Conservation (phyloP, 2,329 filamentous ascomycete genomes). For the Zelopaecilomyces penicillatus region DNA sequence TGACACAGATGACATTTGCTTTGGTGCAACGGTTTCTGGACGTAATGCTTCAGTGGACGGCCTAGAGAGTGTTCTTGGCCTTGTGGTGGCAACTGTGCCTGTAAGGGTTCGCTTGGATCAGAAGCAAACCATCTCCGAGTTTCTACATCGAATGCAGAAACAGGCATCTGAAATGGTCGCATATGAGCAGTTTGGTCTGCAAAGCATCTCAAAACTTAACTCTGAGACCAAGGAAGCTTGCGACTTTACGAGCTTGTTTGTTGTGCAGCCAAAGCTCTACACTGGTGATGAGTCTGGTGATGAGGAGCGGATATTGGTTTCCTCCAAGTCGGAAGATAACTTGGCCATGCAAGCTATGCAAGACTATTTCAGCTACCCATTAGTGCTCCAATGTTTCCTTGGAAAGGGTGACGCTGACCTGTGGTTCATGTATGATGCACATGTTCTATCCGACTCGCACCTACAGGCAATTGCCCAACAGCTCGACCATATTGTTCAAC, state of each 20-base stretch:
- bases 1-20: not conserved
- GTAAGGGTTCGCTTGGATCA: constrained; percentile 10
- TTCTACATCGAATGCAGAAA: constrained; percentile 14
- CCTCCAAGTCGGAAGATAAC: constrained; percentile 1
- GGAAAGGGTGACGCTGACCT: not conserved
- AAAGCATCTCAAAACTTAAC: constrained; percentile 9
- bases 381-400: not conserved
- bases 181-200: constrained; percentile 12
- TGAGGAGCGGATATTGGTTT: constrained; percentile 2
- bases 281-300: not conserved
- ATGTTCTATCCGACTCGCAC: not conserved
- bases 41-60: no score
- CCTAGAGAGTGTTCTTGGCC: constrained; percentile 3
- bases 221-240: constrained; percentile 1
- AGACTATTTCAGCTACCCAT: not conserved
- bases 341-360: not conserved
- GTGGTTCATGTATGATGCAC: not conserved
- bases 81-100: constrained; percentile 16
- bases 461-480: not conserved
- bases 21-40: not conserved
- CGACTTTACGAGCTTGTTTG: constrained; percentile 1
- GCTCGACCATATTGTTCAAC: not conserved
- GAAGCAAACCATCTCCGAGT: not conserved
- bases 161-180: constrained; percentile 15
- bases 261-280: constrained; percentile 5